Evolutionary conservation across 192 early-diverging fungal genomes (phyloP).

Genomic region (Anaeromyces robustus): DNA sequence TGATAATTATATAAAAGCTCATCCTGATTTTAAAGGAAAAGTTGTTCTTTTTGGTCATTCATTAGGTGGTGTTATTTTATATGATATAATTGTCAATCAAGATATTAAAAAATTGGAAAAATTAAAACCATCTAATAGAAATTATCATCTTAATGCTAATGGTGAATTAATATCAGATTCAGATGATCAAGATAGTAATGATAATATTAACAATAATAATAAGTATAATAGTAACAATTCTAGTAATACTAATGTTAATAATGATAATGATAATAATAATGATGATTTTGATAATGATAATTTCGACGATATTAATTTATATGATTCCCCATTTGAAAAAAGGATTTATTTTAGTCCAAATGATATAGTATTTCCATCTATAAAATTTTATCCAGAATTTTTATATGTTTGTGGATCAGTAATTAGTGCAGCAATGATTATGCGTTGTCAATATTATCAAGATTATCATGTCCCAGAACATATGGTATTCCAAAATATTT

Average conservation of each 20-base stretch:
- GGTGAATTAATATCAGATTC: too few relatives aligned
- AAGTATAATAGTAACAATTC: too few relatives aligned
- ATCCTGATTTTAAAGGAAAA: conserved; percentile 46
- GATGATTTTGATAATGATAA: too few relatives aligned
- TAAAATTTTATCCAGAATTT: not conserved
- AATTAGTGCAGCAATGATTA: not conserved
- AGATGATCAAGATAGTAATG: too few relatives aligned
- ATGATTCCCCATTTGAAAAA: not conserved
- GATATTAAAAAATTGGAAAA: conserved; percentile 1
- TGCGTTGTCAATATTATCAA: not conserved
- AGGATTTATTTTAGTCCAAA: not conserved
- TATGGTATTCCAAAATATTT: not conserved
- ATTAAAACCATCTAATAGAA: not conserved
- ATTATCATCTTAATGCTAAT: too few relatives aligned
- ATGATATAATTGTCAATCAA: conserved; percentile 38
- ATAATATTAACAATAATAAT: too few relatives aligned
- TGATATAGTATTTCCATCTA: not conserved
- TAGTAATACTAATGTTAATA: too few relatives aligned
- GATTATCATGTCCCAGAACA: not conserved
- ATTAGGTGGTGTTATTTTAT: conserved; percentile 50
- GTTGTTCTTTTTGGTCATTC: conserved; percentile 48
- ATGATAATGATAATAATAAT: too few relatives aligned
- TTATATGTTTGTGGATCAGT: not conserved
- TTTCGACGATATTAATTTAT: not conserved
- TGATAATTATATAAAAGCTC: conserved; percentile 22